Base-by-base conservation (phyloP, 352 stramenopile species). In the Pythium aquatile region DNA sequence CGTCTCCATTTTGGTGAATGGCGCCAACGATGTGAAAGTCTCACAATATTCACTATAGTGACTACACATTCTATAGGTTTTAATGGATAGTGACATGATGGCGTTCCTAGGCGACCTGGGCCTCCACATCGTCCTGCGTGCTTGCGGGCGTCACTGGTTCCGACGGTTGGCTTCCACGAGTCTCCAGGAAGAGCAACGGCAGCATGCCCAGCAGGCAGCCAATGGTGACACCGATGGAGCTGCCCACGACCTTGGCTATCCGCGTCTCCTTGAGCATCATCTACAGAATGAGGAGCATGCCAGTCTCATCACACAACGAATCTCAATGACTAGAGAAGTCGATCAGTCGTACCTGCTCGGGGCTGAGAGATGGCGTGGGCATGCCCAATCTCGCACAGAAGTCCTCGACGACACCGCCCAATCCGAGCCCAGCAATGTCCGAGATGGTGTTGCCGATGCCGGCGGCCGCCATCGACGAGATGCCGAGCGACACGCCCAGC, bases 381-480 rank as follows among this genome's bases (percentile, higher is more conserved):
- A 96, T 58, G 1, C 84, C 85, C 20, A 96, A 55, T 13, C 73
- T 68, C 28, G 83, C 77, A 42, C 83, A 90, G 58, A 85, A 81
- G 61, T 88, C 75, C 61, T 97, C 88, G 37, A 97, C 72, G n/a
- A 94, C 79, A 26, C 90, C 91, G 57, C 87, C 84, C 1, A 94
- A 71, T 28, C 83, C 79, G 39, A 91, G 65, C 7, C 79, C 78
- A 2, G 79, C 76, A 30, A 88, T 79, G 66, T 91, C 80, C 13
- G 79, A 85, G 70, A 97, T 85, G 33, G 87, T 91, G 65, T 97
- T 97, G 63, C 87, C 88, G 39, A 97, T 81, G 29, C 79, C 88
- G 4, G 87, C 87, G 0, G 88, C 88, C 0, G 88, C 87, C 78
- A 97, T 91, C 39, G 88, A 95, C 59, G 83, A 95, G 56, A 97